phyloP scores from a whole-genome alignment of 208 protist genomes.

The Crithidia sp. region DNA sequence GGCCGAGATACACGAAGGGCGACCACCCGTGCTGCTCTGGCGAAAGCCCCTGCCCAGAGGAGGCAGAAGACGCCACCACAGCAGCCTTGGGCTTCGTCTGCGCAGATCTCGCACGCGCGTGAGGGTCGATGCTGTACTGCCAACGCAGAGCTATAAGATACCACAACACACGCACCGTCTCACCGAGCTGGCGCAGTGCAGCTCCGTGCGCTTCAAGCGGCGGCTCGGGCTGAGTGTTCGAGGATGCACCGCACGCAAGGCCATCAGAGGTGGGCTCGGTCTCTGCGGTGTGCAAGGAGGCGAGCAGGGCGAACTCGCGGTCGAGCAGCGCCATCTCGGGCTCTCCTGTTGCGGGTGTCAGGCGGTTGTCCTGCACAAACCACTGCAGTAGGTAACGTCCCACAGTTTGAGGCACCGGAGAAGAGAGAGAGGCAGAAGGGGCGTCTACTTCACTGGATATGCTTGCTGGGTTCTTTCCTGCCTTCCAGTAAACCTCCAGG shows the following conservation, averaged over 20 bases:
- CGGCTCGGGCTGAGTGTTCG: too few relatives aligned
- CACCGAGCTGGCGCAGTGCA: slow-evolving; percentile 15
- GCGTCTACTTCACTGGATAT: too few relatives aligned
- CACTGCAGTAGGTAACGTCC: slow-evolving; percentile 8
- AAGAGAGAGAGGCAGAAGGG: not conserved
- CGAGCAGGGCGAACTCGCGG: slow-evolving; percentile 22
- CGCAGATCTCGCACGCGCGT: not conserved
- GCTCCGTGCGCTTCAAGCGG: too few relatives aligned
- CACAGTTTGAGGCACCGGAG: slow-evolving; percentile 11
- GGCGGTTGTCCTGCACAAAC: slow-evolving; percentile 6
- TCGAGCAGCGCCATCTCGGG: slow-evolving; percentile 29
- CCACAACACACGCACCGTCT: slow-evolving; percentile 48
- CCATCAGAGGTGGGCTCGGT: too few relatives aligned
- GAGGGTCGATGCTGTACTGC: slow-evolving; percentile 30
- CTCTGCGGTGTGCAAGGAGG: not conserved
- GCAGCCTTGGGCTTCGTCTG: not conserved
- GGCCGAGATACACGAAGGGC: slow-evolving; percentile 57
- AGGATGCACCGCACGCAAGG: too few relatives aligned
- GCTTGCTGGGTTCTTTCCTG: not conserved
- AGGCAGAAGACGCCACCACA: not conserved
- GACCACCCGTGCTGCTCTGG: slow-evolving; percentile 46
- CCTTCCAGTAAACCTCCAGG: slow-evolving; percentile 17
- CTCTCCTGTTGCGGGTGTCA: slow-evolving; percentile 17
- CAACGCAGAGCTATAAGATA: slow-evolving; percentile 47
- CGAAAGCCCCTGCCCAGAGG: not conserved